Conservation (phyloP, 768 basidiomycete genomes). For the Collybia mongolica region DNA sequence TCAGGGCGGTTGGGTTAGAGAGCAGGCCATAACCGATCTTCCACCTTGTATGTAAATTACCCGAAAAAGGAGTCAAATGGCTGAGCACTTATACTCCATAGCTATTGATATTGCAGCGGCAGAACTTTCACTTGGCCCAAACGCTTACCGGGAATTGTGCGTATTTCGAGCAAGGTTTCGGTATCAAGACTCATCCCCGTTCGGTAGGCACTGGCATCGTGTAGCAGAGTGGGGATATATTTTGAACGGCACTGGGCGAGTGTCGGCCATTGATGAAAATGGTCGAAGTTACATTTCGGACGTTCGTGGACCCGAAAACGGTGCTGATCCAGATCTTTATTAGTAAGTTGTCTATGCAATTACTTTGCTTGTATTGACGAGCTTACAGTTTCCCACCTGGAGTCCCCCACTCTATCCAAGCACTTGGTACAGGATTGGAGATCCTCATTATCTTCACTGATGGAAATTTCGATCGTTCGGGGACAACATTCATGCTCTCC, state of each 20-base stretch:
- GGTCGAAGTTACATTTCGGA: constrained; percentile 15
- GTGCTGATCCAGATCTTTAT: constrained; percentile 13
- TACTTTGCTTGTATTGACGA: neutral
- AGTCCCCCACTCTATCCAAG: constrained; percentile 15
- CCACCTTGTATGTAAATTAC: constrained; percentile 11
- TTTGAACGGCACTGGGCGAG: constrained; percentile 14
- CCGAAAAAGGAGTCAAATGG: neutral
- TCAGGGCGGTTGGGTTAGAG: constrained; percentile 15
- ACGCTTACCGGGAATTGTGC: constrained; percentile 15
- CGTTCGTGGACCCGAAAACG: constrained; percentile 9
- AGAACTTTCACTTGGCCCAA: constrained; percentile 11
- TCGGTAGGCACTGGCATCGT: constrained; percentile 14
- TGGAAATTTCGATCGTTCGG: constrained; percentile 12
- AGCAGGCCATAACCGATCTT: constrained; percentile 13
- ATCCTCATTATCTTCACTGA: constrained; percentile 14
- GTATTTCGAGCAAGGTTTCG: neutral
- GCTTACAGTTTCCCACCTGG: constrained; percentile 13
- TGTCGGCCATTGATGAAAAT: constrained; percentile 13
- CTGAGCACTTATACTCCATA: neutral
- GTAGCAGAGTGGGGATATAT: constrained; percentile 18
- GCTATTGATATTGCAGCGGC: constrained; percentile 12
- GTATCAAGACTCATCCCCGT: neutral
- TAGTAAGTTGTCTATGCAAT: constrained; percentile 5
- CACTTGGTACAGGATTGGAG: constrained; percentile 12
- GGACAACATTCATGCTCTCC: constrained; percentile 16